Conservation (phyloP, 306 rosid species). For the Senna tora region DNA sequence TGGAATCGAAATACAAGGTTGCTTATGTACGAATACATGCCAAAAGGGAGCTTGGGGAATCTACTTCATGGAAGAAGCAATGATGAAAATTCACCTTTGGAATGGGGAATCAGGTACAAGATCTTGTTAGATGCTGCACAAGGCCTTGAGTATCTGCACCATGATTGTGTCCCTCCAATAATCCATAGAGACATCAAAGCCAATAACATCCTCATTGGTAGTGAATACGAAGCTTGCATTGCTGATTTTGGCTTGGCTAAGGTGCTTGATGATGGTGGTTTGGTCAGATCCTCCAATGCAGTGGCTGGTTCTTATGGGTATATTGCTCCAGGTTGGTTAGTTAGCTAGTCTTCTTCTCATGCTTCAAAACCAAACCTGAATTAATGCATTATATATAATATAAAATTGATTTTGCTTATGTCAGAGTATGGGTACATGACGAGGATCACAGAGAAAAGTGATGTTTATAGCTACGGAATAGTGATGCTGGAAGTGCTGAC, state of each 20-base stretch:
- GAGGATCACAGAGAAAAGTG: constrained; percentile 72
- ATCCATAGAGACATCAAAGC: constrained; percentile 72
- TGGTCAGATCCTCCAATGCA: constrained; percentile 51
- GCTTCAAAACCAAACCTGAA: too few relatives aligned
- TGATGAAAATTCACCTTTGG: constrained; percentile 48
- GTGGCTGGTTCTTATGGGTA: constrained; percentile 75
- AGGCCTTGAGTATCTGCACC: constrained; percentile 72
- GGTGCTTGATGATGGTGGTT: constrained; percentile 58
- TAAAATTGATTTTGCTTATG: too few relatives aligned
- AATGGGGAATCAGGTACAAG: constrained; percentile 65
- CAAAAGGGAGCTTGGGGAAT: constrained; percentile 67
- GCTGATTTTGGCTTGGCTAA: constrained; percentile 76
- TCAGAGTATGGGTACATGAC: constrained; percentile 65
- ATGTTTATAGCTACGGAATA: constrained; percentile 66
- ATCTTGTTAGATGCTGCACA: constrained; percentile 66
- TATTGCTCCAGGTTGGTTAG: constrained; percentile 60
- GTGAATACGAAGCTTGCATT: constrained; percentile 58
- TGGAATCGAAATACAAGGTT: constrained; percentile 57
- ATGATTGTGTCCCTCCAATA: constrained; percentile 73
- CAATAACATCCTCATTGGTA: constrained; percentile 73
- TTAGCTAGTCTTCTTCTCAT: constrained; percentile 25
- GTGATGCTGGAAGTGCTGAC: constrained; percentile 63
- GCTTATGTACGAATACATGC: constrained; percentile 73
- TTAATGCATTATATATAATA: too few relatives aligned
- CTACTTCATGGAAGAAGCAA: constrained; percentile 55